phyloP scores from a whole-genome alignment of 2,329 filamentous ascomycete species.

The Fusarium brachygibbosum region DNA sequence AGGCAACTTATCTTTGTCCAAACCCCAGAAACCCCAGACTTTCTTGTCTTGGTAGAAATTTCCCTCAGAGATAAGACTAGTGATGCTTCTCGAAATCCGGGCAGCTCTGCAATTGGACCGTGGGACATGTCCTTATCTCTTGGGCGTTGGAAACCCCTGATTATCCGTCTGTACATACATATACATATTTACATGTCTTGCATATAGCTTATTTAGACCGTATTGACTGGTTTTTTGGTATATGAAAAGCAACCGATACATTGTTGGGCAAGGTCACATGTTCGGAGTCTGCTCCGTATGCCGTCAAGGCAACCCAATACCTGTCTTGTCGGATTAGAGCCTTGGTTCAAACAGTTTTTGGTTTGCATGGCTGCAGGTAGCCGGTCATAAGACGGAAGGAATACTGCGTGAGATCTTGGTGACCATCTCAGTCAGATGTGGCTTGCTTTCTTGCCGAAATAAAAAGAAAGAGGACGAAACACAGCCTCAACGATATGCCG shows the following conservation, averaged over 20 bases:
- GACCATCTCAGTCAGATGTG: neutral
- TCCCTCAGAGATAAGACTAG: slow-evolving; percentile 34
- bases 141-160: neutral
- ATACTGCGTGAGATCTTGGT: slow-evolving; percentile 19
- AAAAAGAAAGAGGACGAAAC: neutral
- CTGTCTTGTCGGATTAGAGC: neutral
- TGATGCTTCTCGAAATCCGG: slow-evolving; percentile 28
- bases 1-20: slow-evolving; percentile 33
- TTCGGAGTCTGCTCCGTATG: slow-evolving; percentile 2
- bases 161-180: slow-evolving; percentile 5
- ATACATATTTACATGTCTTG: slow-evolving; percentile 16
- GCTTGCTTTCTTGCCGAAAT: neutral
- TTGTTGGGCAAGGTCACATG: slow-evolving; percentile 11
- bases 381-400: neutral
- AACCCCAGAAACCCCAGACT: slow-evolving; percentile 41
- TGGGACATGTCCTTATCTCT: slow-evolving; percentile 32
- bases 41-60: slow-evolving; percentile 20
- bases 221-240: neutral
- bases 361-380: neutral
- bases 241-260: neutral
- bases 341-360: neutral
- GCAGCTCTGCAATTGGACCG: slow-evolving; percentile 39
- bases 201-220: slow-evolving; percentile 33
- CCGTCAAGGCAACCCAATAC: neutral
- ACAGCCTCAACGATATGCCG: neutral